Evolutionary conservation across 2,329 filamentous ascomycete species (phyloP).

Genomic region (Colletotrichum higginsianum): DNA sequence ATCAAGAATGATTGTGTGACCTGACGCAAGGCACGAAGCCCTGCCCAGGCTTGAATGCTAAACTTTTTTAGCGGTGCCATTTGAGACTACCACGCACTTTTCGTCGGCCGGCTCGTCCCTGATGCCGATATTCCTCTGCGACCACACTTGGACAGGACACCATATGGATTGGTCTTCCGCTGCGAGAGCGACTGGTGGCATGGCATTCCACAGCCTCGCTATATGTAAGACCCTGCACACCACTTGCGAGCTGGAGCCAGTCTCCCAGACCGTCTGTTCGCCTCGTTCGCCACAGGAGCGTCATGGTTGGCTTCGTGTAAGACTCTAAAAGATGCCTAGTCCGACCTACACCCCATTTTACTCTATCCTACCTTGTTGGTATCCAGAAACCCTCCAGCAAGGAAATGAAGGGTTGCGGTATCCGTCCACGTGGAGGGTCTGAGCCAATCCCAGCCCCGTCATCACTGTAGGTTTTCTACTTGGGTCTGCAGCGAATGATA

Average conservation of each 20-base stretch:
- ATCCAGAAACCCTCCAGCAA: neutral
- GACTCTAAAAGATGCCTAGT: neutral
- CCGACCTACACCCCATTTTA: too few species aligned
- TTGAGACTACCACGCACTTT: neutral
- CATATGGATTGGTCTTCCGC: neutral
- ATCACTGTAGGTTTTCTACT: neutral
- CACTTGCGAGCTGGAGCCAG: neutral
- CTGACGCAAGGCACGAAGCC: slow-evolving; percentile 1
- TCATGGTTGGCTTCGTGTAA: neutral
- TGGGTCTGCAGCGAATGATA: neutral
- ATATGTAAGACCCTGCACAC: neutral
- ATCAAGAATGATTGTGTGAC: neutral
- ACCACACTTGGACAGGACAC: neutral
- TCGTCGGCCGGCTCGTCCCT: neutral
- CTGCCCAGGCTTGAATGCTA: neutral
- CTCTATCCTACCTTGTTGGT: neutral
- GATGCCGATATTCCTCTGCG: neutral
- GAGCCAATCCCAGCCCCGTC: neutral
- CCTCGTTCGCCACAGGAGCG: neutral
- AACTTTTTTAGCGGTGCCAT: neutral
- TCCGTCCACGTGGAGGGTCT: neutral
- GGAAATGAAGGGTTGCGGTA: neutral
- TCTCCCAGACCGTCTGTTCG: neutral
- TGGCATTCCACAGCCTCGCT: neutral
- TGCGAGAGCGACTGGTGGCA: neutral